Base-by-base conservation (phyloP, 192 early-diverging fungal genomes). In the Entrophospora sp. region DNA sequence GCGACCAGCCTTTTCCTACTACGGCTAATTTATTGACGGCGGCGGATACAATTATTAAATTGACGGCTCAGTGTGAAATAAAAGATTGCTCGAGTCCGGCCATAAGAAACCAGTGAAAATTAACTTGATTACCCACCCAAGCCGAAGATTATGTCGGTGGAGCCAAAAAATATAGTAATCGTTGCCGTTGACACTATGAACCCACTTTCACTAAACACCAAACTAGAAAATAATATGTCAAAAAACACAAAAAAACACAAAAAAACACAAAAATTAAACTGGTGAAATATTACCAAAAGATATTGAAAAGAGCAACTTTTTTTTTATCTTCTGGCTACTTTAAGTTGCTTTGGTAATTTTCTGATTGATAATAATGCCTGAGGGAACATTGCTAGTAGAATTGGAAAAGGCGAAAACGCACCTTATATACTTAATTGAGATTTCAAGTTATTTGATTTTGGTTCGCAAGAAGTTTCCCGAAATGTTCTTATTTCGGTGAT, bases 181-280 rank as follows among this genome's bases (percentile, higher is more conserved):
- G 16, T 34, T 58, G 56, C 24, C 30, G 56, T 35, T 58, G 13
- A 3, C 56, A 58, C 16, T 58, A 58, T 58, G 16, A 36, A 2
- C 56, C 51, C n/a, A n/a, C n/a, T n/a, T n/a, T n/a, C n/a, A n/a
- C n/a, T n/a, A n/a, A n/a, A n/a, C n/a, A n/a, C n/a, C n/a, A n/a
- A n/a, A n/a, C n/a, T n/a, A n/a, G n/a, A n/a, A n/a, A n/a, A n/a
- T n/a, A n/a, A n/a, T n/a, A n/a, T n/a, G n/a, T n/a, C n/a, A n/a
- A n/a, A n/a, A n/a, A n/a, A n/a, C n/a, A n/a, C n/a, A n/a, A n/a
- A n/a, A n/a, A n/a, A n/a, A n/a, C n/a, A n/a, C n/a, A n/a, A n/a
- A n/a, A n/a, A n/a, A n/a, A n/a, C n/a, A n/a, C n/a, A 59, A 51
- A 51, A 59, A 38, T 38, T 59, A 18, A 59, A 59, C 5, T 59